Evolutionary conservation across 768 basidiomycete species (phyloP).

Genomic region (Rhodotorula babjevae): DNA sequence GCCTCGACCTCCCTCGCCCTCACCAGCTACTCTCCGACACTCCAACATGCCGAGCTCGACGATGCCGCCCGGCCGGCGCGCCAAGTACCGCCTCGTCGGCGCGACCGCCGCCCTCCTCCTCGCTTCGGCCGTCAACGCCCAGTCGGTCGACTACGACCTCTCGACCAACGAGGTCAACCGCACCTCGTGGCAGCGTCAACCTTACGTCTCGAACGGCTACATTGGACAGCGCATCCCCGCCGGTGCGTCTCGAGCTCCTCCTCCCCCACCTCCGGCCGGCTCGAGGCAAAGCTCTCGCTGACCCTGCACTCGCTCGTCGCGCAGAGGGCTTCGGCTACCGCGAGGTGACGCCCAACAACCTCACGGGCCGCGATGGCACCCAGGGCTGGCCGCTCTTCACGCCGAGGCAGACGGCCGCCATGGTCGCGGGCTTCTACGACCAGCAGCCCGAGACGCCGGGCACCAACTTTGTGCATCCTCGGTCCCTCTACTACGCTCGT

Average conservation of each 20-base stretch:
- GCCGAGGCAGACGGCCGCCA: constrained; percentile 20
- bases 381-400: constrained; percentile 39
- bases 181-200: constrained; percentile 14
- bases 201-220: constrained; percentile 35
- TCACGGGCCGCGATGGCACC: constrained; percentile 11
- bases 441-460: constrained; percentile 22
- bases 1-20: too few species aligned
- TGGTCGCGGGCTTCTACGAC: constrained; percentile 39
- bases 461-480: constrained; percentile 23
- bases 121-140: background rate
- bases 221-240: constrained; percentile 30
- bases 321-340: constrained; percentile 35
- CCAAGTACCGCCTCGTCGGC: background rate
- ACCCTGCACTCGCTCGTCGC: background rate
- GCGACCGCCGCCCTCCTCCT: background rate
- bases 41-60: background rate
- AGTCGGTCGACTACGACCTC: constrained; percentile 12
- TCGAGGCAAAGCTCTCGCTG: background rate
- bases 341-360: constrained; percentile 6
- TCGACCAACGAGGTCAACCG: constrained; percentile 26
- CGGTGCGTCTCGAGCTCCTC: background rate
- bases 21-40: too few species aligned
- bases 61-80: too few species aligned
- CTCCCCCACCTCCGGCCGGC: background rate
- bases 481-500: too few species aligned